Conservation (phyloP, 2,329 filamentous ascomycete species). For the Didymella pomorum region DNA sequence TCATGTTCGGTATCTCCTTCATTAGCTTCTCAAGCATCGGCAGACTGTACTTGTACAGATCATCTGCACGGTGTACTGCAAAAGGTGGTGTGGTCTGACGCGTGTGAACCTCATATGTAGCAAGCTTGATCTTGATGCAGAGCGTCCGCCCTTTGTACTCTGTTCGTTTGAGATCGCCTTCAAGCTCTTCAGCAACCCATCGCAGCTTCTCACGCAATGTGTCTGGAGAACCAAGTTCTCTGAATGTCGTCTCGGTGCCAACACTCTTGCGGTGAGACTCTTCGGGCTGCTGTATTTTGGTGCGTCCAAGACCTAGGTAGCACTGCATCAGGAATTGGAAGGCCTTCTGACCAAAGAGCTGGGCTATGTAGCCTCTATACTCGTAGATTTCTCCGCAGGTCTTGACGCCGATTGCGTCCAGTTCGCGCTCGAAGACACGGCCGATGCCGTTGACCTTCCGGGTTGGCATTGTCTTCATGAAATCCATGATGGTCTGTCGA, state of each 20-base stretch:
- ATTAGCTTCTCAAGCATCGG: conserved; percentile 86
- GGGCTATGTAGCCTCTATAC: conserved; percentile 75
- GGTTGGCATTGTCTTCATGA: conserved; percentile 84
- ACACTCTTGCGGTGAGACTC: conserved; percentile 93
- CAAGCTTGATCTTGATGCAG: conserved; percentile 89
- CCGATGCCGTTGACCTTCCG: conserved; percentile 96
- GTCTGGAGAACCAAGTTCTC: conserved; percentile 74
- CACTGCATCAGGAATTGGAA: conserved; percentile 85
- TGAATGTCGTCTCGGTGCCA: conserved; percentile 91
- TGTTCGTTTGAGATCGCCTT: conserved; percentile 81
- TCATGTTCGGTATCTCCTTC: conserved; percentile 81
- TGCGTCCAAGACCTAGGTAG: conserved; percentile 86
- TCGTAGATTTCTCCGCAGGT: conserved; percentile 88
- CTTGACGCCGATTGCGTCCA: conserved; percentile 85
- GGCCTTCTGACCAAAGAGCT: conserved; percentile 89
- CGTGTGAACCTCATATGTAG: conserved; percentile 91
- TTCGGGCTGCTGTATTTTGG: conserved; percentile 83
- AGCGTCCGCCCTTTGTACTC: conserved; percentile 90
- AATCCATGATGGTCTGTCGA: conserved; percentile 77
- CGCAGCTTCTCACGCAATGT: conserved; percentile 79
- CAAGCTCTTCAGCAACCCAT: conserved; percentile 83
- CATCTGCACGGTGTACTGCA: conserved; percentile 75
- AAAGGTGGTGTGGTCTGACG: conserved; percentile 79
- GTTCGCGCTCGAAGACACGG: conserved; percentile 88
- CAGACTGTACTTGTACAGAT: conserved; percentile 81